phyloP scores from a whole-genome alignment of 2,329 filamentous ascomycete genomes.

The Nemania serpens region DNA sequence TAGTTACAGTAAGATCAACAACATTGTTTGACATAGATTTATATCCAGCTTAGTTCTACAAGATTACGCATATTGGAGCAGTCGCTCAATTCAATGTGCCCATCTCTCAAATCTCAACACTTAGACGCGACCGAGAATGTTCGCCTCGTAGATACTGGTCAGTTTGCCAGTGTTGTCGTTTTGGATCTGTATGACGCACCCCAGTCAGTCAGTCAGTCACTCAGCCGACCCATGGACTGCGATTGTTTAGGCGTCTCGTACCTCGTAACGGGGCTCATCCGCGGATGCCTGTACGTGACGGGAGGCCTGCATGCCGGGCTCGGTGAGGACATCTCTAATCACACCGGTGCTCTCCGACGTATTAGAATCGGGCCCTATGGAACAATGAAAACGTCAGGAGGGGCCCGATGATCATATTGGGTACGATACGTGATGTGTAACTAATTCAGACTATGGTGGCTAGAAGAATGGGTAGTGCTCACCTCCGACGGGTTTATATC shows the following conservation, averaged over 20 bases:
- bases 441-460: too few species aligned
- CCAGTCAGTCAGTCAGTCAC: neutral
- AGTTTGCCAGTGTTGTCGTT: constrained; percentile 38
- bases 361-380: constrained; percentile 32
- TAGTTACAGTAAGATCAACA: too few species aligned
- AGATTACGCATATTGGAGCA: too few species aligned
- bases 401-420: neutral
- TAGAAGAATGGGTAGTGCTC: neutral
- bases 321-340: constrained; percentile 34
- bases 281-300: constrained; percentile 35
- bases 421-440: too few species aligned
- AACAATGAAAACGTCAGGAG: neutral
- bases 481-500: constrained; percentile 39
- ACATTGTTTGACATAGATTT: too few species aligned
- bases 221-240: too few species aligned
- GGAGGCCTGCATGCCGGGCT: constrained; percentile 35
- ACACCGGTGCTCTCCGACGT: constrained; percentile 36
- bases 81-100: too few species aligned
- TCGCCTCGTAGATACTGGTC: constrained; percentile 36
- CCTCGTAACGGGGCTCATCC: constrained; percentile 36
- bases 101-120: neutral
- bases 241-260: constrained; percentile 4
- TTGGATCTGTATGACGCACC: constrained; percentile 26
- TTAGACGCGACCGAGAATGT: constrained; percentile 33
- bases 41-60: too few species aligned